phyloP scores from a whole-genome alignment of 805 yeast species.

The Saturnispora halmiae region DNA sequence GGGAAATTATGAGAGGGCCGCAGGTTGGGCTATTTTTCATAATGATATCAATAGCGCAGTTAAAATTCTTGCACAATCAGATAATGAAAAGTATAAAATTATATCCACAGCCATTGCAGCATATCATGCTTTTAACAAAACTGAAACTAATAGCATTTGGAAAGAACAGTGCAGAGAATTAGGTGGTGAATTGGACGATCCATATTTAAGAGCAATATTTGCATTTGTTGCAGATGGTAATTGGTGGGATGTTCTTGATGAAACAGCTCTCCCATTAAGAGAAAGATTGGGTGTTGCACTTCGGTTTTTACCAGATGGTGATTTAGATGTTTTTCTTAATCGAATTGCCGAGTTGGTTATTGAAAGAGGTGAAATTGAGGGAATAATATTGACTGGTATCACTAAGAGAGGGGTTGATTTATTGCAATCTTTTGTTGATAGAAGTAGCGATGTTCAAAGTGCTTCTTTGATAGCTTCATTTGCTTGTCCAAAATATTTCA shows the following conservation, averaged over 20 bases:
- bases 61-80: slow-evolving; percentile 64
- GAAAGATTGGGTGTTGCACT: slow-evolving; percentile 89
- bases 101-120: slow-evolving; percentile 95
- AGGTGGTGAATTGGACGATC: slow-evolving; percentile 82
- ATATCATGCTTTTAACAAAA: slow-evolving; percentile 56
- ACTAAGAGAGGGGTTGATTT: slow-evolving; percentile 77
- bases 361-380: slow-evolving; percentile 78
- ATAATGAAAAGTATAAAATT: slow-evolving; percentile 57
- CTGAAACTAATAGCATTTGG: slow-evolving; percentile 68
- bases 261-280: slow-evolving; percentile 74
- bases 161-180: slow-evolving; percentile 83
- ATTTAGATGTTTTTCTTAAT: slow-evolving; percentile 61
- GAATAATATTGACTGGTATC: slow-evolving; percentile 83
- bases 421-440: slow-evolving; percentile 77
- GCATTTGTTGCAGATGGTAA: slow-evolving; percentile 90
- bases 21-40: slow-evolving; percentile 95
- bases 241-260: slow-evolving; percentile 94
- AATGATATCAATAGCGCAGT: slow-evolving; percentile 81
- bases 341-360: slow-evolving; percentile 65
- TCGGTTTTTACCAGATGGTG: slow-evolving; percentile 73
- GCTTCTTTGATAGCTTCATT: slow-evolving; percentile 74
- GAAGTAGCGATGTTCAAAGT: slow-evolving; percentile 86
- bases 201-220: slow-evolving; percentile 84
- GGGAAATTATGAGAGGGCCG: slow-evolving; percentile 79
- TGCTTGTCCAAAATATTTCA: slow-evolving; percentile 78